Percentiles rank a stretch among this genome's conserved stretches.
These are phyloP conservation scores for Neofusicoccum laricinum DNA, from an alignment of 2,329 filamentous ascomycete genomes.

Conservation along the genomic window DNA sequence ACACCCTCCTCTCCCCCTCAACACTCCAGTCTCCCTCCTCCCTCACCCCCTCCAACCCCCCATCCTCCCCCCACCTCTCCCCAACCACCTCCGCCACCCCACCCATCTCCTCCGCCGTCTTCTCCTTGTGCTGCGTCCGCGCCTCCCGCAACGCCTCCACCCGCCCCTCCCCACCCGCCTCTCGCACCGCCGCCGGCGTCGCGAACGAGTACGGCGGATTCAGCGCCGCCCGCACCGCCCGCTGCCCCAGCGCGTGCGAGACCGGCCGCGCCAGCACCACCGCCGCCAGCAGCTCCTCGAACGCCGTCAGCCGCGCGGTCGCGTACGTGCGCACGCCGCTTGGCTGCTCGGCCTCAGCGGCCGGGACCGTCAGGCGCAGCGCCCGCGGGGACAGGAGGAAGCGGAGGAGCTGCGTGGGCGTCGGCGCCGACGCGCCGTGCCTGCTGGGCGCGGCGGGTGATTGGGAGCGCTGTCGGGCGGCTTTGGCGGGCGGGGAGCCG, in stretches of 20 bases:
- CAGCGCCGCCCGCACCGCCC: constrained; percentile 44
- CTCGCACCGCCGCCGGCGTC: constrained; percentile 31
- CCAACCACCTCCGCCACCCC: constrained; percentile 30
- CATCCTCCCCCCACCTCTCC: constrained; percentile 28
- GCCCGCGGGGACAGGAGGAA: neutral
- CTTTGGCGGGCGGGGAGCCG: neutral
- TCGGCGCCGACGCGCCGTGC: no score
- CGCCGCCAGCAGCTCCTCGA: constrained; percentile 46
- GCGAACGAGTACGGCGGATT: constrained; percentile 43
- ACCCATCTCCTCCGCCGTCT: constrained; percentile 43
- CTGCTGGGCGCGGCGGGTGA: no score
- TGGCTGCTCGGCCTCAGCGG: neutral
- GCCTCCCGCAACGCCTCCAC: constrained; percentile 39
- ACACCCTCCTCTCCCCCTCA: constrained; percentile 27
- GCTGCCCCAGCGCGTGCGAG: constrained; percentile 42
- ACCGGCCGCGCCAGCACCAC: constrained; percentile 45
- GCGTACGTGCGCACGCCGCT: neutral
- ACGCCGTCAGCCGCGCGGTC: constrained; percentile 34
- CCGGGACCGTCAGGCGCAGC: neutral
- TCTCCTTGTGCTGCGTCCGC: constrained; percentile 45
- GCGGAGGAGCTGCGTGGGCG: no score
- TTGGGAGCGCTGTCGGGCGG: neutral
- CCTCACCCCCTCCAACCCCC: constrained; percentile 26
- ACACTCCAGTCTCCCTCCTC: constrained; percentile 29
- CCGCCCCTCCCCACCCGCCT: constrained; percentile 37